These are phyloP conservation scores for Xylaria bambusicola DNA, from an alignment of 495 filamentous ascomycete genomes.

Conservation along the genomic window DNA sequence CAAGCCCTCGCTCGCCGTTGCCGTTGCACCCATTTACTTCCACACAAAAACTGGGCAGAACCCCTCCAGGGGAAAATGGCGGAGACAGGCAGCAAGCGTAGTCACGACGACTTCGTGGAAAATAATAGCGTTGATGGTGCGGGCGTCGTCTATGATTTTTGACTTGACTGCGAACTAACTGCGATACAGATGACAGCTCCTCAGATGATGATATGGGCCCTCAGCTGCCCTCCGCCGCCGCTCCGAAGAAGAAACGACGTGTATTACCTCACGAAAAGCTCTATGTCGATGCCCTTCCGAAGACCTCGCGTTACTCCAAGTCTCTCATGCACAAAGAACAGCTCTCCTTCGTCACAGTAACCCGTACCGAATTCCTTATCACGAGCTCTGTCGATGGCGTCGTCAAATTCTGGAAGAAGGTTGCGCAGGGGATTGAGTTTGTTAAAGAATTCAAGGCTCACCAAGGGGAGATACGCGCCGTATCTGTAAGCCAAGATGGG, in stretches of 20 bases:
- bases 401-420: constrained; percentile 99
- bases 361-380: constrained; percentile 93
- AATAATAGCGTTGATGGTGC: constrained; percentile 45
- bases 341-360: constrained; percentile 80
- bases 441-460: constrained; percentile 97
- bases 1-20: too few relatives aligned
- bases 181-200: constrained; percentile 60
- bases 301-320: constrained; percentile 82
- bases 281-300: constrained; percentile 86
- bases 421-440: constrained; percentile 86
- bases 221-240: constrained; percentile 68
- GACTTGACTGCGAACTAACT: constrained; percentile 17
- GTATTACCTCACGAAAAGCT: constrained; percentile 93
- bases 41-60: neutral
- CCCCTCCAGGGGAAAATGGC: constrained; percentile 8
- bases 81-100: constrained; percentile 47
- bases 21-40: too few relatives aligned
- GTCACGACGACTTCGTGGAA: constrained; percentile 44
- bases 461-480: constrained; percentile 76
- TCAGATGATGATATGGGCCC: constrained; percentile 96
- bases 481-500: constrained; percentile 84
- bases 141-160: constrained; percentile 3
- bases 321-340: constrained; percentile 99
- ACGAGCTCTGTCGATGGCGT: constrained; percentile 90
- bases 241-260: constrained; percentile 86